Conservation (phyloP, 805 yeast genomes). For the Cyberlindnera maritima region DNA sequence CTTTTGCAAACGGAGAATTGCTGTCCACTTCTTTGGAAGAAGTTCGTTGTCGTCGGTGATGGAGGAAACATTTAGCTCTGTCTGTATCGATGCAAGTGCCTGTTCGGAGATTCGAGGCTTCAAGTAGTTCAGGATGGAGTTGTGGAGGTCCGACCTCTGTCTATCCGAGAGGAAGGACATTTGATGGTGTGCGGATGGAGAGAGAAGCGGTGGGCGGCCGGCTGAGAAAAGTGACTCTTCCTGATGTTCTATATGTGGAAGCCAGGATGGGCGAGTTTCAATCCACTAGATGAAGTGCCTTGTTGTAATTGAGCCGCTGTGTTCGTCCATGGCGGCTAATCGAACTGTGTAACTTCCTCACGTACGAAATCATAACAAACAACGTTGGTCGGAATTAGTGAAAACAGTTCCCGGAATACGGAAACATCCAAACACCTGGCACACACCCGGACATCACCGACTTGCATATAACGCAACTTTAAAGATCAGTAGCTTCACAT, state of each 20-base stretch:
- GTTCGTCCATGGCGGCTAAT: neutral
- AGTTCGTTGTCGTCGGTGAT: conserved; percentile 29
- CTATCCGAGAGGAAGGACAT: conserved; percentile 37
- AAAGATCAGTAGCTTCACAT: no score
- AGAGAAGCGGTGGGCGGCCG: neutral
- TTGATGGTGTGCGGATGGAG: neutral
- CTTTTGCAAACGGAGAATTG: conserved; percentile 77
- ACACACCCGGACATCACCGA: no score
- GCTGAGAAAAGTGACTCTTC: no score
- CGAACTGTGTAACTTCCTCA: no score
- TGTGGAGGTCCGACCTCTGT: conserved; percentile 46
- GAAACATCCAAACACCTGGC: no score
- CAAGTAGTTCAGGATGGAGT: conserved; percentile 48
- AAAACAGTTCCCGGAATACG: no score
- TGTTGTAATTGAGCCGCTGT: no score
- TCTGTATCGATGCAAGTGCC: conserved; percentile 19
- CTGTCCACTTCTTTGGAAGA: conserved; percentile 82
- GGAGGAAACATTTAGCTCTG: conserved; percentile 21
- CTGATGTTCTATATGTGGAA: no score
- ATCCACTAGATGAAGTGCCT: no score
- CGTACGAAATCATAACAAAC: neutral
- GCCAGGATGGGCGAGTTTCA: no score
- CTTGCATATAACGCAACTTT: no score
- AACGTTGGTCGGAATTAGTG: neutral
- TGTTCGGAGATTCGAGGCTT: conserved; percentile 28